Evolutionary conservation across 331 rosid genomes (phyloP).

Genomic region (Pyracantha coccinea): DNA sequence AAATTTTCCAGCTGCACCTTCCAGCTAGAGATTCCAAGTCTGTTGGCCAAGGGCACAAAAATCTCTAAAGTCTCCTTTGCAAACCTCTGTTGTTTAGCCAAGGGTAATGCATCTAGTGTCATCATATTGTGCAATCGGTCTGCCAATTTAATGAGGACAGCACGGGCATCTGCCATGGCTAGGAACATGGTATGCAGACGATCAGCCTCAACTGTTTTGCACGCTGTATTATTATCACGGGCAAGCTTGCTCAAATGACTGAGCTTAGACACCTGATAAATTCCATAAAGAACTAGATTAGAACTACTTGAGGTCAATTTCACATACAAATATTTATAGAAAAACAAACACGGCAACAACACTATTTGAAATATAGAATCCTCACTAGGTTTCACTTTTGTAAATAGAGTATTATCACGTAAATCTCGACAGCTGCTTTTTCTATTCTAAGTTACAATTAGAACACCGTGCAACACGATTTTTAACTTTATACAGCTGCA

Average conservation of each 20-base stretch:
- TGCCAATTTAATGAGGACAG: conserved; percentile 88
- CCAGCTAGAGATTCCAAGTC: conserved; percentile 88
- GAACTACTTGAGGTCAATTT: neutral
- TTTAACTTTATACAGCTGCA: neutral
- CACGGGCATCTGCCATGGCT: conserved; percentile 96
- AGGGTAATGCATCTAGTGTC: conserved; percentile 82
- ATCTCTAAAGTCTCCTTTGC: conserved; percentile 98
- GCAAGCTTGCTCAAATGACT: conserved; percentile 97
- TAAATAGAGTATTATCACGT: neutral
- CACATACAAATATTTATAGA: neutral
- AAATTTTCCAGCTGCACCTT: conserved; percentile 78
- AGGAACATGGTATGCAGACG: conserved; percentile 95
- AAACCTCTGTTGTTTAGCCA: conserved; percentile 72
- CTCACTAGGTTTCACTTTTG: neutral
- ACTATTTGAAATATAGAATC: neutral
- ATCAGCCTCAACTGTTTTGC: conserved; percentile 79
- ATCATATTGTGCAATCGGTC: conserved; percentile 92
- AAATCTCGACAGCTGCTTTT: neutral
- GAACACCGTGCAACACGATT: neutral
- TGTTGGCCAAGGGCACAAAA: conserved; percentile 84
- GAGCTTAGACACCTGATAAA: conserved; percentile 72
- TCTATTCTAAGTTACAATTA: neutral
- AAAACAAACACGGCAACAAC: neutral
- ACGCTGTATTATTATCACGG: conserved; percentile 80
- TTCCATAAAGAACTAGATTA: conserved; percentile 16